These are phyloP conservation scores for Phoenix dactylifera DNA, from an alignment of 176 grass and related monocot genomes.

Conservation along the genomic window DNA sequence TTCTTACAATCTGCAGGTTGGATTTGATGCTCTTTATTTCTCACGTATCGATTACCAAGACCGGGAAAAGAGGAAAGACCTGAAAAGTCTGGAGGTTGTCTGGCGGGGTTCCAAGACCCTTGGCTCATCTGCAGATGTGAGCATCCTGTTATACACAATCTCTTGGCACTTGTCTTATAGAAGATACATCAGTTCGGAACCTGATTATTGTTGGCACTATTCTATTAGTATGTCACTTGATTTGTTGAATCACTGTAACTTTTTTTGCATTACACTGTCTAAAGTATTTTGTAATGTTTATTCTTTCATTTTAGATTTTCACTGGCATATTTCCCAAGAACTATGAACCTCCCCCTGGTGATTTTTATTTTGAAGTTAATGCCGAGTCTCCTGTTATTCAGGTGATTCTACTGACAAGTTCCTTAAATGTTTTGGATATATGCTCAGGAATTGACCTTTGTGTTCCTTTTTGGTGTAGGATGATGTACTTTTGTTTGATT, in stretches of 20 bases:
- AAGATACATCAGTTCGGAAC: no score
- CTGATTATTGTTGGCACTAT: no score
- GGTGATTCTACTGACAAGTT: slow-evolving; percentile 33
- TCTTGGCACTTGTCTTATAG: background rate
- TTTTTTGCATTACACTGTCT: slow-evolving; percentile 1
- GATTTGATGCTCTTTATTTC: slow-evolving; percentile 95
- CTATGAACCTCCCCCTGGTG: slow-evolving; percentile 92
- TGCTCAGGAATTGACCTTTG: background rate
- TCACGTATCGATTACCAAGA: slow-evolving; percentile 96
- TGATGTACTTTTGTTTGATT: slow-evolving; percentile 83
- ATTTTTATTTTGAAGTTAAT: slow-evolving; percentile 91
- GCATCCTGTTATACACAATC: slow-evolving; percentile 18
- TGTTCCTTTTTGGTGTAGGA: slow-evolving; percentile 36
- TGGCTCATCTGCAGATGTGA: slow-evolving; percentile 77
- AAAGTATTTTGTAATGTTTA: background rate
- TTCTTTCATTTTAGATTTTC: slow-evolving; percentile 54
- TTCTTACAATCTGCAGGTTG: slow-evolving; percentile 45
- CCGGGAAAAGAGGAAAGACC: slow-evolving; percentile 50
- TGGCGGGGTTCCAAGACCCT: slow-evolving; percentile 81
- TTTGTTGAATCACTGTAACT: no score
- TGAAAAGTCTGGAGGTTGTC: slow-evolving; percentile 80
- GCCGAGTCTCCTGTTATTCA: slow-evolving; percentile 60
- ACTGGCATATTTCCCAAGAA: slow-evolving; percentile 92
- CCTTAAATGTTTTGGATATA: background rate
- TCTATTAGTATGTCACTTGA: no score